Evolutionary conservation across 176 grass and related monocot species (phyloP), one percentile per base, ranked within the genome.

Genomic region (Eleusine coracana): DNA sequence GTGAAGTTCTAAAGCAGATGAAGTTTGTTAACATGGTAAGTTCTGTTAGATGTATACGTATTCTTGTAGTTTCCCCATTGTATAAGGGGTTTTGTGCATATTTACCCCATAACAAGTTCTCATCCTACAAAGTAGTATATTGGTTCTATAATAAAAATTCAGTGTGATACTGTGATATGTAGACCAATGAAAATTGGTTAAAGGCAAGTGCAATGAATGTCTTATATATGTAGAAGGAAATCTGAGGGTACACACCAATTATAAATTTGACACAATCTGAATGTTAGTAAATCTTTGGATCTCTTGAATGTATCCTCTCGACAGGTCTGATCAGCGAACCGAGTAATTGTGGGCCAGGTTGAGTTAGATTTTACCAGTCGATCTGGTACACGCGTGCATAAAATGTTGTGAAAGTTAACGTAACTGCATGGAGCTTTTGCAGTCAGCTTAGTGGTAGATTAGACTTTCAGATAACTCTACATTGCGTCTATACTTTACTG

Each of bases 1-100:
- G 82, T 82, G 93, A 93, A 90, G 91, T 99, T 77, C 68, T 85
- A 59, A 88, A 88, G 82, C 96, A 98, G 63, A 84, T 98, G 65
- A 98, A 93, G 77, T 86, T 60, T 82, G 58, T 93, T 44, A 87
- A 90, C 25, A 66, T n/a, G 70, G 93, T 98, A 98, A 73, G 73
- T 84, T 81, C 59, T 20, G 31, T 34, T 34, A 34, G 31, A 34
- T 34, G 31, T 34, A 34, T 34, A 34, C 31, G 2, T 34, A 34
- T 34, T 34, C 31, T 34, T 34, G 31, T 34, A 34, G 31, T 34
- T 34, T 34, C 31, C 31, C 31, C 31, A 34, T 34, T 34, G 31
- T 34, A 34, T 34, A 34, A 34, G 31, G 31, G 31, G 31, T 34
- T 34, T 34, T 34, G 31, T 34, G 31, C 31, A 34, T 34, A 34